Percentiles rank a stretch among this genome's conserved stretches.
Conservation (phyloP, 345 rosid genomes). For the Zanthoxylum bungeanum region DNA sequence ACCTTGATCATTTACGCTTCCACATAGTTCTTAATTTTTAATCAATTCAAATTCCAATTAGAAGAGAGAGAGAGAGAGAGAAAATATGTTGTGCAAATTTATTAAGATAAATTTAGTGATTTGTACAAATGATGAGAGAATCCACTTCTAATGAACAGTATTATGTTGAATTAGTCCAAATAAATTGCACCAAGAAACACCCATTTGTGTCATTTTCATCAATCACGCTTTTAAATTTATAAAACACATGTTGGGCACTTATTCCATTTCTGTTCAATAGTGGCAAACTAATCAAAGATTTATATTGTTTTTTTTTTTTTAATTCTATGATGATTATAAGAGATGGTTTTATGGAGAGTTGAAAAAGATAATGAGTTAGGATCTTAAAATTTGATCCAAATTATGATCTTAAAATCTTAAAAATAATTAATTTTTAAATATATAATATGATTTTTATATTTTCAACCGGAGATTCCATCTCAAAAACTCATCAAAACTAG, state of each 20-base stretch:
- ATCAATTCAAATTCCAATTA: background rate
- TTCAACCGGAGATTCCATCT: too few relatives aligned
- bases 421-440: too few relatives aligned
- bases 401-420: too few relatives aligned
- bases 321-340: too few relatives aligned
- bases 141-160: conserved; percentile 1
- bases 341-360: too few relatives aligned
- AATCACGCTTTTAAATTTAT: background rate
- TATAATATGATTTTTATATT: too few relatives aligned
- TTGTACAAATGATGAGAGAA: conserved; percentile 5
- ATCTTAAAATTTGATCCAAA: too few relatives aligned
- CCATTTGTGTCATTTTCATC: background rate
- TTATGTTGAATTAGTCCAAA: background rate
- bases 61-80: background rate
- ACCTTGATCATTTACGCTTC: conserved; percentile 2
- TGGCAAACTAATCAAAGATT: background rate
- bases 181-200: background rate
- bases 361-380: too few relatives aligned
- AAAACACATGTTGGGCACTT: background rate
- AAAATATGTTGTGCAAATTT: background rate
- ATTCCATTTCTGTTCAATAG: background rate
- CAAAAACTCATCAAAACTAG: too few relatives aligned
- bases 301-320: too few relatives aligned
- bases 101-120: background rate
- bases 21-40: background rate